These are phyloP conservation scores for Citrus trifoliata DNA, from an alignment of 345 rosid genomes.

Conservation along the genomic window DNA sequence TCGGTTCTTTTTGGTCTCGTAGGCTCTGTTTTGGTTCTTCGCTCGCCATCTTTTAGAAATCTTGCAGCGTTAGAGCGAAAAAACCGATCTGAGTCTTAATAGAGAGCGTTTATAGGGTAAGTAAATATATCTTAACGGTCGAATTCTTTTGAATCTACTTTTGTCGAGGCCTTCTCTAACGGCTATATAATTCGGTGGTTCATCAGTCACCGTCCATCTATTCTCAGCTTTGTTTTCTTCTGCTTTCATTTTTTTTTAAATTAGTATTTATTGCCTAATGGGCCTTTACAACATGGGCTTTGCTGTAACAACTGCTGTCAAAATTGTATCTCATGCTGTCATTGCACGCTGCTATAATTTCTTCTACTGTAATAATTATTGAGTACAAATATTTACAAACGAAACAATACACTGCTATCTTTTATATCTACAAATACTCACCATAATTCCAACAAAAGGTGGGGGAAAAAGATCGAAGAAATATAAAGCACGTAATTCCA, in stretches of 20 bases:
- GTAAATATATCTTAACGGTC: slow-evolving; percentile 32
- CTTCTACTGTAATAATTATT: background rate
- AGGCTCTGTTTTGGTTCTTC: slow-evolving; percentile 33
- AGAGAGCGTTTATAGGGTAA: background rate
- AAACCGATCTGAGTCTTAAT: background rate
- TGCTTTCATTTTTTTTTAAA: background rate
- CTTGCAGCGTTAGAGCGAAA: background rate
- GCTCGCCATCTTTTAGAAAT: slow-evolving; percentile 38
- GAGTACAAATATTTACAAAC: background rate
- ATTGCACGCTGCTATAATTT: background rate
- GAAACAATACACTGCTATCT: background rate
- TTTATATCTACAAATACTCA: background rate
- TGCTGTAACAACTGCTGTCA: background rate
- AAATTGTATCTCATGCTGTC: background rate
- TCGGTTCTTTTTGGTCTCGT: slow-evolving; percentile 21
- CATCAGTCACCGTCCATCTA: background rate
- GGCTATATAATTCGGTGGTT: slow-evolving; percentile 20
- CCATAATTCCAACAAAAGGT: background rate
- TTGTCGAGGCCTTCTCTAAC: background rate
- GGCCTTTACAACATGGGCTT: background rate
- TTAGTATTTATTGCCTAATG: background rate
- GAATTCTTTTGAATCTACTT: slow-evolving; percentile 3
- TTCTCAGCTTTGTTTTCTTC: background rate
- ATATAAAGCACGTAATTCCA: background rate
- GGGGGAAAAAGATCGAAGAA: no score